Evolutionary conservation across 306 rosid species (phyloP).

Genomic region (Sechiopsis laciniata): DNA sequence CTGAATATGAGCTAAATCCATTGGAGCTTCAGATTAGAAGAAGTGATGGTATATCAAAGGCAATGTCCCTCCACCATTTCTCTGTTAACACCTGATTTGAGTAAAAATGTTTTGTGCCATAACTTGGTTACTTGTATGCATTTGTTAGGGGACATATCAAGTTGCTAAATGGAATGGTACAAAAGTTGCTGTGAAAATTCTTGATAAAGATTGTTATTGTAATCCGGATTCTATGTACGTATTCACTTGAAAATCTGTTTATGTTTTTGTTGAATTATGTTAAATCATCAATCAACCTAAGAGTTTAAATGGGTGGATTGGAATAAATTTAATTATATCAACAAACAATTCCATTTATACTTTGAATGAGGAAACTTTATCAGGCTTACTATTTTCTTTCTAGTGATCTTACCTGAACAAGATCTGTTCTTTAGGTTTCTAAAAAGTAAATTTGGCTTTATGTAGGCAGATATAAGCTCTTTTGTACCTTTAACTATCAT

Average conservation of each 20-base stretch:
- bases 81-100: too few relatives aligned
- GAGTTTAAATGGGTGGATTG: too few relatives aligned
- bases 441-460: too few relatives aligned
- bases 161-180: constrained; percentile 99
- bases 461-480: too few relatives aligned
- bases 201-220: constrained; percentile 75
- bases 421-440: too few relatives aligned
- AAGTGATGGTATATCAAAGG: constrained; percentile 84
- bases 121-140: neutral
- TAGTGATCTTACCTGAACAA: too few relatives aligned
- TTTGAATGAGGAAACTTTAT: neutral
- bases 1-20: constrained; percentile 98
- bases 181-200: constrained; percentile 89
- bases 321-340: too few relatives aligned
- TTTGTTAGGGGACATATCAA: constrained; percentile 77
- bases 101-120: too few relatives aligned
- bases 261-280: neutral
- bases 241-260: constrained; percentile 22
- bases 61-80: constrained; percentile 12
- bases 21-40: constrained; percentile 90
- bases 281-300: too few relatives aligned
- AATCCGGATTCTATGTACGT: constrained; percentile 85
- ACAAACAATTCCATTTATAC: neutral
- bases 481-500: too few relatives aligned
- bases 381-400: neutral